phyloP scores from a whole-genome alignment of 805 yeast genomes.

The Ascoidea tarda region DNA sequence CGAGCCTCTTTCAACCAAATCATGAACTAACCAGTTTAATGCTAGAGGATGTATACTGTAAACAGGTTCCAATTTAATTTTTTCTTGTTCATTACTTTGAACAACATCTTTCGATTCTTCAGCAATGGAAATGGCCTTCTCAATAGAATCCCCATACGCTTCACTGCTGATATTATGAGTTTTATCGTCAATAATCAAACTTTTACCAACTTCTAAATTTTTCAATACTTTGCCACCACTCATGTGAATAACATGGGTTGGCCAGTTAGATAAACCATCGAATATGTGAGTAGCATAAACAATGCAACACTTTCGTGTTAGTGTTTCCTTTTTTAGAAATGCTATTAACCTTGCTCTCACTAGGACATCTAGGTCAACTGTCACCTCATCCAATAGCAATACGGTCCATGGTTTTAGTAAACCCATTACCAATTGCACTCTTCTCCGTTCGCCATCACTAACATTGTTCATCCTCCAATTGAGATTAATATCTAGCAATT shows the following conservation, averaged over 20 bases:
- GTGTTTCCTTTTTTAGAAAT: constrained; percentile 66
- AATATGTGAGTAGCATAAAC: constrained; percentile 94
- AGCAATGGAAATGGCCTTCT: constrained; percentile 10
- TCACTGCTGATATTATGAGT: neutral
- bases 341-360: constrained; percentile 64
- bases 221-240: constrained; percentile 41
- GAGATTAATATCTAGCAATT: constrained; percentile 73
- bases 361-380: constrained; percentile 90
- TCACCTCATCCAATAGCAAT: constrained; percentile 85
- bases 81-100: constrained; percentile 12
- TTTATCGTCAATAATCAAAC: neutral
- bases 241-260: constrained; percentile 70
- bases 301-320: constrained; percentile 53
- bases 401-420: constrained; percentile 81
- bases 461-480: constrained; percentile 87
- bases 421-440: constrained; percentile 93
- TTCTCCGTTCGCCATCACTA: constrained; percentile 88
- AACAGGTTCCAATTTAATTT: constrained; percentile 22
- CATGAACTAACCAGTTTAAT: constrained; percentile 45
- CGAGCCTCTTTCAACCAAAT: constrained; percentile 27
- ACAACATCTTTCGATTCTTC: constrained; percentile 6
- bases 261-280: constrained; percentile 87
- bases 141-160: constrained; percentile 13
- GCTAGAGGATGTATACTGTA: constrained; percentile 63
- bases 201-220: neutral